Conservation (phyloP, 768 basidiomycete species). For the Hericium alpestre region DNA sequence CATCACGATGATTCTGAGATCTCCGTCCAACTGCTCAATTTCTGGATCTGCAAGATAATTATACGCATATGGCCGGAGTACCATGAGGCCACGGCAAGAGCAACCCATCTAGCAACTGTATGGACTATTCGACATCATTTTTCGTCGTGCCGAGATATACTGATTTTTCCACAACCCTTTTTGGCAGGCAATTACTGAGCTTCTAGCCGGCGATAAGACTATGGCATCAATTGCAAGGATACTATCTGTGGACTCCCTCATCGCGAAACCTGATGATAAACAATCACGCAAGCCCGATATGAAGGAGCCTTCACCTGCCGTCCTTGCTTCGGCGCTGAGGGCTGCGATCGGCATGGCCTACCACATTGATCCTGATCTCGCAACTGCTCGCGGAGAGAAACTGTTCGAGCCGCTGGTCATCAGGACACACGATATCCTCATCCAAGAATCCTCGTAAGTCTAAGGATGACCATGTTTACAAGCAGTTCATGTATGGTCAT, state of each 20-base stretch:
- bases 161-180: not conserved
- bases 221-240: not conserved
- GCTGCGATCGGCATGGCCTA: not conserved
- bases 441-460: not conserved
- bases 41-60: slow-evolving; percentile 20
- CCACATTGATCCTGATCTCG: not conserved
- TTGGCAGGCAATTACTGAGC: not conserved
- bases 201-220: not conserved
- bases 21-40: slow-evolving; percentile 20
- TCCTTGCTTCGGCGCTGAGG: not conserved
- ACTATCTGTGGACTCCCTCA: not conserved
- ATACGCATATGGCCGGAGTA: slow-evolving; percentile 17
- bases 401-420: not conserved
- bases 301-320: not conserved
- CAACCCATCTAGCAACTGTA: not conserved
- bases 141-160: too few species aligned
- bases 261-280: not conserved
- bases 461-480: not conserved
- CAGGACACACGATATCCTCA: not conserved
- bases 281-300: not conserved
- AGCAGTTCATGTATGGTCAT: not conserved
- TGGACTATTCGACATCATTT: not conserved
- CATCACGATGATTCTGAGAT: slow-evolving; percentile 14
- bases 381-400: not conserved
- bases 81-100: slow-evolving; percentile 9